phyloP scores from a whole-genome alignment of 2,329 filamentous ascomycete species.

The Chaetomiaceae sp. region DNA sequence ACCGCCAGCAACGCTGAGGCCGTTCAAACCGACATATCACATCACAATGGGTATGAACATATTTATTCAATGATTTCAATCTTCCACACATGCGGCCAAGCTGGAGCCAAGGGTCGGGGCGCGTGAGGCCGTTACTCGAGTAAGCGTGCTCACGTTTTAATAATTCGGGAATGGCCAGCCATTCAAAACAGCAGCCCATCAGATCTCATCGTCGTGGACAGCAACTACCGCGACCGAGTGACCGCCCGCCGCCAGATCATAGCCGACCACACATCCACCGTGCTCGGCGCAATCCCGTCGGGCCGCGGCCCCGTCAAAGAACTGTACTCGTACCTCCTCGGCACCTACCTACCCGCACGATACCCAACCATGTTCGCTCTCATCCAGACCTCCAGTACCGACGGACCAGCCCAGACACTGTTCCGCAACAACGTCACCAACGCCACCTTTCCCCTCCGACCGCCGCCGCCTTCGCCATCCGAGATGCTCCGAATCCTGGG shows the following conservation, averaged over 20 bases:
- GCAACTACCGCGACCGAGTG: constrained; percentile 45
- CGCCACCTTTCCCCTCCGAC: constrained; percentile 28
- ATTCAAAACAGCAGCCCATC: constrained; percentile 29
- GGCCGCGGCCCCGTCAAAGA: constrained; percentile 44
- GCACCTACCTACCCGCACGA: constrained; percentile 43
- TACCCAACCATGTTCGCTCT: constrained; percentile 47
- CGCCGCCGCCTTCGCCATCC: constrained; percentile 26
- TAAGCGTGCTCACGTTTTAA: too few relatives aligned
- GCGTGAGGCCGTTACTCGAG: too few relatives aligned
- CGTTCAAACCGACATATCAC: constrained; percentile 50
- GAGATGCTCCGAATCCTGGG: constrained; percentile 40
- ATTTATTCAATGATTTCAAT: constrained; percentile 33
- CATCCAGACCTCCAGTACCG: not conserved
- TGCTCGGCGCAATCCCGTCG: constrained; percentile 40
- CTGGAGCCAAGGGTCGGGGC: too few relatives aligned
- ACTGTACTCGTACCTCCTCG: constrained; percentile 45
- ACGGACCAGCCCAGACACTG: not conserved
- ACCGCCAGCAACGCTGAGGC: constrained; percentile 39
- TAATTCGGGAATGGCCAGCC: constrained; percentile 42
- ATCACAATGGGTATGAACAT: constrained; percentile 48
- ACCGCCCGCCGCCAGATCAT: constrained; percentile 38
- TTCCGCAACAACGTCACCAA: constrained; percentile 41
- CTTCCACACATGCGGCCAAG: too few relatives aligned
- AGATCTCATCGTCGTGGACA: constrained; percentile 51
- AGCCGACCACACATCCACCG: constrained; percentile 34